These are phyloP conservation scores for Durusdinium trenchii DNA, from an alignment of 73 alveolate species.

Conservation along the genomic window DNA sequence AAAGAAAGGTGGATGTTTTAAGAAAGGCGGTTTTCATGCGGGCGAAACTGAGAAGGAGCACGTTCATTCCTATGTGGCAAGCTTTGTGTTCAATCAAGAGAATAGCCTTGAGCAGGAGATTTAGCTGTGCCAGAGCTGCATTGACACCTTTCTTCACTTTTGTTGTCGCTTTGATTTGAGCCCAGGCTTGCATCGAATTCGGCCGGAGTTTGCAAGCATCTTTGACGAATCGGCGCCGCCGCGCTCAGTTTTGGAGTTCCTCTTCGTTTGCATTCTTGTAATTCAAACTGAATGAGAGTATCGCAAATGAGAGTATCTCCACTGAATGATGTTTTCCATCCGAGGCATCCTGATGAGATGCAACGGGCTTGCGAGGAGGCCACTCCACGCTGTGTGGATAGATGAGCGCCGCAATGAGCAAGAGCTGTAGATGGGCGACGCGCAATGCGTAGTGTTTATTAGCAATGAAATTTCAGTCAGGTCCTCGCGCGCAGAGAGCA, in stretches of 20 bases:
- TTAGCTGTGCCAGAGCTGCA: slow-evolving; percentile 69
- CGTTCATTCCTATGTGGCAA: background rate
- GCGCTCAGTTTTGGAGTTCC: background rate
- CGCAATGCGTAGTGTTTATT: no score
- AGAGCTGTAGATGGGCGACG: no score
- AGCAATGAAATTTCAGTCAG: no score
- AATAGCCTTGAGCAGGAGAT: background rate
- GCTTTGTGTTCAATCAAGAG: background rate
- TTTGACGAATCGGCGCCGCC: slow-evolving; percentile 11
- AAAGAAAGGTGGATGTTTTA: background rate
- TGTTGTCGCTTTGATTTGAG: no score
- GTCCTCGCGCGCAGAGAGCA: slow-evolving; percentile 43
- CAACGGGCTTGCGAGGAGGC: slow-evolving; percentile 34
- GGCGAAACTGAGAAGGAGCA: slow-evolving; percentile 5
- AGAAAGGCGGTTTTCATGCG: background rate
- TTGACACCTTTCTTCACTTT: background rate
- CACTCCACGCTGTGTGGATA: background rate
- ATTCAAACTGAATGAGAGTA: background rate
- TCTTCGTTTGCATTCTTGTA: background rate
- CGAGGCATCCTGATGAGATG: slow-evolving; percentile 43
- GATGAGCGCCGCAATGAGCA: no score
- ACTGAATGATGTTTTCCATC: background rate
- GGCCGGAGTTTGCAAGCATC: slow-evolving; percentile 36
- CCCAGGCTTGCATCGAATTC: slow-evolving; percentile 72
- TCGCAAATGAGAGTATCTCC: background rate